These are phyloP conservation scores for Scleroderma citrinum DNA, from an alignment of 768 basidiomycete genomes.

Conservation along the genomic window DNA sequence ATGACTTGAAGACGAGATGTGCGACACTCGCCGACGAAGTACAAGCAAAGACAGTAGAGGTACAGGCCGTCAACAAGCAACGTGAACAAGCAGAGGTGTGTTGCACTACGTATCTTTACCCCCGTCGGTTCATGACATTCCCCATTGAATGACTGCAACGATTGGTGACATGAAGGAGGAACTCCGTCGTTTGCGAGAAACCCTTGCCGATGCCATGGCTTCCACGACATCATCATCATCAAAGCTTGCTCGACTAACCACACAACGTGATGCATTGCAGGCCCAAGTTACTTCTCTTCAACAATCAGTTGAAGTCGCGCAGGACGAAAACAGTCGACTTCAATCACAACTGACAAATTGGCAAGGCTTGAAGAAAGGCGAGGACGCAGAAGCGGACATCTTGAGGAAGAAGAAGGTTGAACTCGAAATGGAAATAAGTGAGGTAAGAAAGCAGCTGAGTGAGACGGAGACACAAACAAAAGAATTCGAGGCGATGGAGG, in stretches of 20 bases:
- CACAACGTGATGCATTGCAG: slow-evolving; percentile 55
- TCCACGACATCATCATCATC: slow-evolving; percentile 40
- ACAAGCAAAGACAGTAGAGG: slow-evolving; percentile 35
- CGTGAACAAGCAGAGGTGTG: slow-evolving; percentile 44
- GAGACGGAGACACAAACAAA: slow-evolving; percentile 23
- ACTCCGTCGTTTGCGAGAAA: slow-evolving; percentile 40
- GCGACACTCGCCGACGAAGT: slow-evolving; percentile 31
- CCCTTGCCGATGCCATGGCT: slow-evolving; percentile 44
- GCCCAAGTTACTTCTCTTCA: slow-evolving; percentile 50
- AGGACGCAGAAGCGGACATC: slow-evolving; percentile 50
- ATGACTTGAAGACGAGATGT: slow-evolving; percentile 26
- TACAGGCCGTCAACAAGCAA: slow-evolving; percentile 36
- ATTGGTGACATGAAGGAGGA: slow-evolving; percentile 27
- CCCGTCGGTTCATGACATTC: not conserved
- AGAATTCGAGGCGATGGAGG: slow-evolving; percentile 26
- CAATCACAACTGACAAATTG: slow-evolving; percentile 63
- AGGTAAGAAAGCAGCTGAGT: slow-evolving; percentile 34
- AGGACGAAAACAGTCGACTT: slow-evolving; percentile 48
- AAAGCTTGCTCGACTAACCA: slow-evolving; percentile 49
- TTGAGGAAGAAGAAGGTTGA: slow-evolving; percentile 49
- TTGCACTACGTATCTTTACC: slow-evolving; percentile 1
- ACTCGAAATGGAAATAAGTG: slow-evolving; percentile 49
- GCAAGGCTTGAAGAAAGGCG: slow-evolving; percentile 61
- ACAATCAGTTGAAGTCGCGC: slow-evolving; percentile 50
- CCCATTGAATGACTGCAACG: not conserved